Percentiles rank a stretch among this genome's conserved stretches.
Conservation (phyloP, 306 rosid genomes). For the Rubus parviflorus region DNA sequence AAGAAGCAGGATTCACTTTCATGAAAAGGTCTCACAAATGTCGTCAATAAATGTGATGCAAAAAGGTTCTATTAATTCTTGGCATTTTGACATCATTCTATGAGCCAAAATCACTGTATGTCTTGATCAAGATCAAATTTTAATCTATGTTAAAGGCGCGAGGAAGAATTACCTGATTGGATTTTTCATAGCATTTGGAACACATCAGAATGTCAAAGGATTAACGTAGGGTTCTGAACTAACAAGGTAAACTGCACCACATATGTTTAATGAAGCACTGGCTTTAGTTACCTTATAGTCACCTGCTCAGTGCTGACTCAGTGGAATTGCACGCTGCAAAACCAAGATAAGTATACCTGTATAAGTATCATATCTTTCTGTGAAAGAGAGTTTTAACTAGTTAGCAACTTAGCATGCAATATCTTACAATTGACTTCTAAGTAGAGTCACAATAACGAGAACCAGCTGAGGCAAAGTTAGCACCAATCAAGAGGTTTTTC, state of each 20-base stretch:
- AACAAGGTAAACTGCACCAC: constrained; percentile 36
- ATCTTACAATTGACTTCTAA: constrained; percentile 46
- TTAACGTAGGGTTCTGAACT: constrained; percentile 47
- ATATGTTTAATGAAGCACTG: constrained; percentile 10
- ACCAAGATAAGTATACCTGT: constrained; percentile 1
- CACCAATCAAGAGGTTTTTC: constrained; percentile 35
- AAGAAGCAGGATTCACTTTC: too few species aligned
- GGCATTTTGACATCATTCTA: neutral
- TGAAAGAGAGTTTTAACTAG: neutral
- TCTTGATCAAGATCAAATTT: neutral
- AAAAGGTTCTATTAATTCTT: neutral
- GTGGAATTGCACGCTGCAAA: constrained; percentile 47
- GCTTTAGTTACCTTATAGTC: neutral
- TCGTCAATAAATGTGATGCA: too few species aligned
- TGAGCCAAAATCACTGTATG: neutral
- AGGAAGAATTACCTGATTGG: constrained; percentile 34
- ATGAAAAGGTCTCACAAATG: too few species aligned
- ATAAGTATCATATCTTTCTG: neutral
- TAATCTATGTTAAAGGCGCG: neutral
- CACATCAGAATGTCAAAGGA: constrained; percentile 49
- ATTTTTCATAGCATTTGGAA: constrained; percentile 26
- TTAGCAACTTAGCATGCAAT: neutral
- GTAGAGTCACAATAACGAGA: constrained; percentile 61
- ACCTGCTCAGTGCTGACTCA: constrained; percentile 10
- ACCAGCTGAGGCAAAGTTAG: constrained; percentile 58